phyloP scores from a whole-genome alignment of 306 rosid species.

The Ormosia emarginata region DNA sequence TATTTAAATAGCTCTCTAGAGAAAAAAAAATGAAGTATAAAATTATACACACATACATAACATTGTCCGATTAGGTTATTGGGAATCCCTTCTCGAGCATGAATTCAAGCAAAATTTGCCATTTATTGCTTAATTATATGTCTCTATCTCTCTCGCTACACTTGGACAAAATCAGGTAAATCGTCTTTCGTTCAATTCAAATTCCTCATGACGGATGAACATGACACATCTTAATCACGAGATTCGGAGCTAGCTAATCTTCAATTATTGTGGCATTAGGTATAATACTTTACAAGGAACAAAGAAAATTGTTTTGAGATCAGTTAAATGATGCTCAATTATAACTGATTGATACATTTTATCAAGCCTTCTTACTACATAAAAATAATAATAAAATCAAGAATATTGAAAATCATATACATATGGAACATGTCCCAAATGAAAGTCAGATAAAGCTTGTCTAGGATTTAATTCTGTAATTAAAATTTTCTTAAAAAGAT shows the following conservation, averaged over 20 bases:
- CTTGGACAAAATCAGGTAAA: not conserved
- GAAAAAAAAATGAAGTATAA: not conserved
- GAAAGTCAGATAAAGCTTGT: not conserved
- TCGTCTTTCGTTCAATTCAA: not conserved
- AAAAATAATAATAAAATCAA: not conserved
- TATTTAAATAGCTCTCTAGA: not conserved
- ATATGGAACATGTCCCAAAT: not conserved
- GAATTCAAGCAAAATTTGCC: not conserved
- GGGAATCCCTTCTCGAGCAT: not conserved
- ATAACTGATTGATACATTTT: not conserved
- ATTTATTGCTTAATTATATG: not conserved
- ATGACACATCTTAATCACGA: not conserved
- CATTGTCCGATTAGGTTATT: not conserved
- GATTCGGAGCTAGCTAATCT: not conserved
- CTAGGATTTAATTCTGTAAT: not conserved
- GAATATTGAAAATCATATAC: not conserved
- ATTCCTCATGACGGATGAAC: not conserved
- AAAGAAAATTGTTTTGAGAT: not conserved
- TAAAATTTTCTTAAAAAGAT: not conserved
- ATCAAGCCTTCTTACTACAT: not conserved
- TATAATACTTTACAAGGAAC: not conserved
- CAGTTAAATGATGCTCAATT: not conserved
- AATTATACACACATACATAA: not conserved
- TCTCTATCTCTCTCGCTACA: not conserved
- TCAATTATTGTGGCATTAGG: constrained; percentile 1